A percentile compares a stretch with the other conserved stretches of the same genome.
Conservation (phyloP, 1,284 basidiomycete species). For the Vanrija humicola region DNA sequence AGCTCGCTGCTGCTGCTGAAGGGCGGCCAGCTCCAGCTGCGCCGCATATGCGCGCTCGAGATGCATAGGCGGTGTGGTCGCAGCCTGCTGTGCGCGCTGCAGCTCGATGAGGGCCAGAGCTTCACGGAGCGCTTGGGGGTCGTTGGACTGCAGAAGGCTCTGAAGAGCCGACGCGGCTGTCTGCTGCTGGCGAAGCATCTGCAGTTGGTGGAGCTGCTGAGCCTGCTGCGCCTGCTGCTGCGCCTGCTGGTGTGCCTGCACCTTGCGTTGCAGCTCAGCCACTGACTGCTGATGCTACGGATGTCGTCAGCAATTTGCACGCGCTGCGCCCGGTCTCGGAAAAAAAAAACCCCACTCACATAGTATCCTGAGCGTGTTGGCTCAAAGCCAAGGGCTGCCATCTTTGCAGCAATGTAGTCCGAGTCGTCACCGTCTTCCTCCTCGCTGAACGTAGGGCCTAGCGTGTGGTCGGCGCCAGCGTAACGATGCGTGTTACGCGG, state of each 20-base stretch:
- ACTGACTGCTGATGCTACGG: conserved; percentile 1
- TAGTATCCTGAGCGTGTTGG: conserved; percentile 9
- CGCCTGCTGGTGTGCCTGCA: conserved; percentile 14
- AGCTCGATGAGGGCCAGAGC: conserved; percentile 25
- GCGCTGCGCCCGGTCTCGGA: not conserved
- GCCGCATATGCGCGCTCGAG: conserved; percentile 6
- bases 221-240: conserved; percentile 12
- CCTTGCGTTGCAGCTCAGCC: conserved; percentile 13
- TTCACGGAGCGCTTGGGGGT: conserved; percentile 22
- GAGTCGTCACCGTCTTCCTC: conserved; percentile 46
- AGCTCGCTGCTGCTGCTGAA: conserved; percentile 6
- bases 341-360: not conserved
- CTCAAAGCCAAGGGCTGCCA: conserved; percentile 34
- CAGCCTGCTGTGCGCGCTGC: conserved; percentile 21
- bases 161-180: conserved; percentile 11
- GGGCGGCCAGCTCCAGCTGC: no score
- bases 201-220: conserved; percentile 9
- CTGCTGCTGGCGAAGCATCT: conserved; percentile 11
- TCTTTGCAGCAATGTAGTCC: conserved; percentile 38
- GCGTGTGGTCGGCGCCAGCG: conserved; percentile 35
- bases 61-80: conserved; percentile 2
- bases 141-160: conserved; percentile 15
- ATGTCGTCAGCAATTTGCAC: not conserved
- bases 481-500: conserved; percentile 12
- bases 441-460: conserved; percentile 41